A percentile compares a stretch with the other conserved stretches of the same genome.
Evolutionary conservation across 1,284 basidiomycete species (phyloP).

Genomic region (Fomitopsis pinicola): DNA sequence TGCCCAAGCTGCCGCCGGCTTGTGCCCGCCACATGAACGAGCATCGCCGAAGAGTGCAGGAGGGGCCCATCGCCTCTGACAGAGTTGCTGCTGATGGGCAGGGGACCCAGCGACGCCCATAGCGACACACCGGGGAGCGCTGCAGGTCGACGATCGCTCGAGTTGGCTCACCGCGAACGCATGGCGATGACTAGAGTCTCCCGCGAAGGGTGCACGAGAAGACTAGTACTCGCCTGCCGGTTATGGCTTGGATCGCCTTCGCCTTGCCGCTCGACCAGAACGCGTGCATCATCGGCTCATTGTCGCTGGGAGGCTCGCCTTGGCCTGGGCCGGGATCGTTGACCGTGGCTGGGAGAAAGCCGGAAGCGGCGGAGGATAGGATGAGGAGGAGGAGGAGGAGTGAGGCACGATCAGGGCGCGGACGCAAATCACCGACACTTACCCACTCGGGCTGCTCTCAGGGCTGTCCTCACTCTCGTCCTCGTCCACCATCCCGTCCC

Average conservation of each 20-base stretch:
- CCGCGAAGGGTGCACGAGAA: neutral
- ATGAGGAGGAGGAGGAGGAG: neutral
- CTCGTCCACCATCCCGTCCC: neutral
- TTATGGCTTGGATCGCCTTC: neutral
- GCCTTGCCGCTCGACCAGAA: neutral
- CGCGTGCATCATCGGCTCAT: neutral
- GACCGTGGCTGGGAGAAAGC: neutral
- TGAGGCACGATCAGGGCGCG: neutral
- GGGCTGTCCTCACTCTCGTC: neutral
- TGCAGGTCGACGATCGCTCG: neutral
- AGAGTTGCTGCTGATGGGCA: neutral
- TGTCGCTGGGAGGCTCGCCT: neutral
- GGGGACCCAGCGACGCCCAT: neutral
- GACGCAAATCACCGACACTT: neutral
- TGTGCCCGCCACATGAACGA: too few species aligned
- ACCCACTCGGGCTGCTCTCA: neutral
- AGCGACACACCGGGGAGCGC: neutral
- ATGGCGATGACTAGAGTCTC: neutral
- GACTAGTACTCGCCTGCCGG: neutral
- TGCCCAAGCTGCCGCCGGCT: too few species aligned
- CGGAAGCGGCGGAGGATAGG: neutral
- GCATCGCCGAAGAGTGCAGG: neutral
- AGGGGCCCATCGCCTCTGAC: neutral
- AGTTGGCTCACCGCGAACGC: neutral
- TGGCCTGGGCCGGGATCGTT: too few species aligned